phyloP scores from a whole-genome alignment of 352 stramenopile species.

The Globisporangium radiosum region DNA sequence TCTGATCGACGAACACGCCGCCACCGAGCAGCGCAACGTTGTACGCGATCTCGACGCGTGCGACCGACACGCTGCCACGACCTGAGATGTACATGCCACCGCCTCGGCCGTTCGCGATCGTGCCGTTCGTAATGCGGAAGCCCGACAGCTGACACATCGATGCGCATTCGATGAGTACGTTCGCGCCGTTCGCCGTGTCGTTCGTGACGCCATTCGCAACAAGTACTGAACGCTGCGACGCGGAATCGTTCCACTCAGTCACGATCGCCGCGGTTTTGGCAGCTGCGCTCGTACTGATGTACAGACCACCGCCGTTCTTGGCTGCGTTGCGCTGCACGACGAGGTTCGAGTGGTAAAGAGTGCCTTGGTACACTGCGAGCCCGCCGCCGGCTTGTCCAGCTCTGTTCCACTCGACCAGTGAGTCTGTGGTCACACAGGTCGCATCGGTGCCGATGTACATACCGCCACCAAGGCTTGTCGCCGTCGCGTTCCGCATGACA shows the following conservation, averaged over 20 bases:
- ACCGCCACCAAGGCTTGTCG: constrained; percentile 20
- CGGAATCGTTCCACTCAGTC: not conserved
- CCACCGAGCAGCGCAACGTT: constrained; percentile 27
- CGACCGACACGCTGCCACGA: constrained; percentile 14
- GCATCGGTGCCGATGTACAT: constrained; percentile 17
- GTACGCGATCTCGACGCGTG: constrained; percentile 15
- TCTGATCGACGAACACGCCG: constrained; percentile 21
- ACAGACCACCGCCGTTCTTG: constrained; percentile 21
- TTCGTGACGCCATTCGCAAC: constrained; percentile 17
- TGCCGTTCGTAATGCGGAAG: constrained; percentile 17
- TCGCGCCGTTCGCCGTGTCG: constrained; percentile 15
- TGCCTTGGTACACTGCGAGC: constrained; percentile 19
- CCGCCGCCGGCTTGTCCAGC: constrained; percentile 24
- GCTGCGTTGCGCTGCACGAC: constrained; percentile 20
- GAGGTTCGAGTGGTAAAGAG: constrained; percentile 28
- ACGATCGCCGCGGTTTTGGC: constrained; percentile 1
- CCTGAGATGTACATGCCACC: constrained; percentile 28
- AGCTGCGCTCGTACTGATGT: constrained; percentile 9
- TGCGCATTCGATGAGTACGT: constrained; percentile 21
- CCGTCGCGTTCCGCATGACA: constrained; percentile 16
- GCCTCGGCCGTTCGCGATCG: constrained; percentile 15
- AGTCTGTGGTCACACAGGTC: constrained; percentile 21
- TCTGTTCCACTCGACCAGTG: constrained; percentile 15
- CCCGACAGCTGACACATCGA: constrained; percentile 18
- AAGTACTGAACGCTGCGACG: constrained; percentile 16